Conservation (phyloP, 2,329 filamentous ascomycete species). For the Didymosphaeria variabile region DNA sequence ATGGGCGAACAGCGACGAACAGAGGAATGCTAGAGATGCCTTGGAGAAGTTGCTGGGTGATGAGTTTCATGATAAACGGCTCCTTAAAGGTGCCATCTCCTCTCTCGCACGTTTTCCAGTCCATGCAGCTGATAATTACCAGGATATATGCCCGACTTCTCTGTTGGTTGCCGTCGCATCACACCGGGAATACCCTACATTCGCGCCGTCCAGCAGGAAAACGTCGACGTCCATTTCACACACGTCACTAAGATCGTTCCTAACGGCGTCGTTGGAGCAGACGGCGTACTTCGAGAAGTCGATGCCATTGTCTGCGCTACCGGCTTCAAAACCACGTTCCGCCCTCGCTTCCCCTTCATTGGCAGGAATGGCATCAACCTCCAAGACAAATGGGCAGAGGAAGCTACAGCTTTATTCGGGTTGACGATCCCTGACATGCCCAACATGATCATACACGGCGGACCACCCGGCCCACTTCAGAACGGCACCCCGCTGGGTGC, state of each 20-base stretch:
- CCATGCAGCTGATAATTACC: no score
- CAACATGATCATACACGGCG: conserved; percentile 56
- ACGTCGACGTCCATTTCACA: not conserved
- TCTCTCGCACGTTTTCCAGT: no score
- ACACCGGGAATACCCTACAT: conserved; percentile 5
- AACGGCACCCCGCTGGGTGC: conserved; percentile 36
- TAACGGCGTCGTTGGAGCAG: not conserved
- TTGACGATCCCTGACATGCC: conserved; percentile 54
- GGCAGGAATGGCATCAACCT: not conserved
- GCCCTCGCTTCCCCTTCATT: conserved; percentile 10
- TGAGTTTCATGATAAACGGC: no score
- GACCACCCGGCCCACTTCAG: conserved; percentile 36
- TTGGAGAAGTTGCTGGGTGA: no score
- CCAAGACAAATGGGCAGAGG: not conserved
- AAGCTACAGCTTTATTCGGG: conserved; percentile 44
- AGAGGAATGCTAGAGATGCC: no score
- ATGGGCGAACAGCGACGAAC: no score
- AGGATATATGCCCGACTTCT: no score
- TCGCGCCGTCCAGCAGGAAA: not conserved
- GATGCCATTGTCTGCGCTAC: conserved; percentile 13
- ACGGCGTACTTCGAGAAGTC: not conserved
- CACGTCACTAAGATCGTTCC: not conserved
- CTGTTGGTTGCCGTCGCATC: not conserved
- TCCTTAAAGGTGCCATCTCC: no score
- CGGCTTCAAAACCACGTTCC: not conserved